Base-by-base conservation (phyloP, 495 filamentous ascomycete species). In the Penicilliopsis zonata region DNA sequence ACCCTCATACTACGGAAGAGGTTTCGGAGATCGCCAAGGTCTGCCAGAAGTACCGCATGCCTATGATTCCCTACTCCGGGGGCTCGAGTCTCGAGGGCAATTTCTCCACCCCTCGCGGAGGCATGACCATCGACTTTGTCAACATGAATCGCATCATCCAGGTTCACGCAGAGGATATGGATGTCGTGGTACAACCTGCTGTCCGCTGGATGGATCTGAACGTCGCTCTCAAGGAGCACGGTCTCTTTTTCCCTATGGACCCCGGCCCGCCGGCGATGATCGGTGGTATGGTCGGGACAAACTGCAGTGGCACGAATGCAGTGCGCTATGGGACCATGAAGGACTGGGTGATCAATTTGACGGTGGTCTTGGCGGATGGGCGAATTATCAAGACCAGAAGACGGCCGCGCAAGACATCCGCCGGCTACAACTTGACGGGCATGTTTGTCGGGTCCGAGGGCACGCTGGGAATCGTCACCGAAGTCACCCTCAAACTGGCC, bases 291-390 rank as follows among this genome's bases (percentile, higher is more conserved):
- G 76, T 95, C 9, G 87, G 83, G 0, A 95, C 88, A 0, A 86
- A 86, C 18, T 95, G 88, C 65, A 81, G 74, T 38, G 88, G 88
- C 20, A 96, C 88, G 18, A 94, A 96, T 53, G 80, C 88, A 10
- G 86, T 92, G 46, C 69, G 84, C 15, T 96, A 94, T 50, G 88
- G 88, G 1, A 94, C 88, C 0, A 96, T 95, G 88, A 77, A 83
- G 40, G 88, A 96, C 46, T 95, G 87, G 86, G 88, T 95, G 0
- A 60, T 95, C 16, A 79, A 74, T 28, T 60, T 98, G 15, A 98
- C 88, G 0, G 84, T 94, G 8, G 90, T 98, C 0, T 63, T 95
- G 24, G 87, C 88, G 3, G 86, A 98, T 52, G 88, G 90, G 25
- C 83, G 79, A 4, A 60, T 95, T 19, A 85, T 98, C 52, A 93